Conservation (phyloP, 1,284 basidiomycete species). For the Apiotrichum laibachii region DNA sequence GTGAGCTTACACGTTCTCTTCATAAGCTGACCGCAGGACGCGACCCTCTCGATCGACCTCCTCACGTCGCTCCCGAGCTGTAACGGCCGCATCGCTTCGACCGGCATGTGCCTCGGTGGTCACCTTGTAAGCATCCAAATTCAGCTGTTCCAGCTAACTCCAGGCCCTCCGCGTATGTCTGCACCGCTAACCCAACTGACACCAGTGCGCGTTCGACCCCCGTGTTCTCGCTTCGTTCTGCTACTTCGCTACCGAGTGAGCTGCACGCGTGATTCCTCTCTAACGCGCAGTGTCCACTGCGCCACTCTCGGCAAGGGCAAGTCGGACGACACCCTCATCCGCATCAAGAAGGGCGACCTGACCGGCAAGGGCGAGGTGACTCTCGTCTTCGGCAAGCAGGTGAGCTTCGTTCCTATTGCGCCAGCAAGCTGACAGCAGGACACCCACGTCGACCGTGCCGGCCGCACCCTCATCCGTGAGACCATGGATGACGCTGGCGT, state of each 20-base stretch:
- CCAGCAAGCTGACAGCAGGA: conserved; percentile 55
- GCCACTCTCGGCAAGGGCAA: conserved; percentile 81
- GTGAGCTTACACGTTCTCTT: conserved; percentile 48
- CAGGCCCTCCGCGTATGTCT: conserved; percentile 59
- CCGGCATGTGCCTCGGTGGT: conserved; percentile 54
- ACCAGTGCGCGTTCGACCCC: conserved; percentile 75
- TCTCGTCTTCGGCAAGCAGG: conserved; percentile 92
- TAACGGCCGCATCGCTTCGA: conserved; percentile 75
- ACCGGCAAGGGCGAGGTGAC: conserved; percentile 75
- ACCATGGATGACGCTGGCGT: conserved; percentile 75
- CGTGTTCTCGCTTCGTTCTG: conserved; percentile 81
- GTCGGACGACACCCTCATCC: conserved; percentile 68
- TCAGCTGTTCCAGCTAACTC: neutral
- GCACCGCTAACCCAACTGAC: neutral
- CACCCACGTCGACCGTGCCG: conserved; percentile 81
- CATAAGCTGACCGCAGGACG: conserved; percentile 58
- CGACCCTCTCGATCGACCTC: conserved; percentile 70
- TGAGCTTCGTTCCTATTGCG: conserved; percentile 41
- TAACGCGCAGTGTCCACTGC: conserved; percentile 60
- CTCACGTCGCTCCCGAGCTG: conserved; percentile 71
- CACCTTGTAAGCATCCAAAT: conserved; percentile 54
- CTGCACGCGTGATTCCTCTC: neutral
- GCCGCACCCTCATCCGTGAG: conserved; percentile 76
- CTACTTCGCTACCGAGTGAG: conserved; percentile 82
- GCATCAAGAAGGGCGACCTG: conserved; percentile 70